Evolutionary conservation across 1,284 basidiomycete genomes (phyloP).

Genomic region (Puccinia triticina): DNA sequence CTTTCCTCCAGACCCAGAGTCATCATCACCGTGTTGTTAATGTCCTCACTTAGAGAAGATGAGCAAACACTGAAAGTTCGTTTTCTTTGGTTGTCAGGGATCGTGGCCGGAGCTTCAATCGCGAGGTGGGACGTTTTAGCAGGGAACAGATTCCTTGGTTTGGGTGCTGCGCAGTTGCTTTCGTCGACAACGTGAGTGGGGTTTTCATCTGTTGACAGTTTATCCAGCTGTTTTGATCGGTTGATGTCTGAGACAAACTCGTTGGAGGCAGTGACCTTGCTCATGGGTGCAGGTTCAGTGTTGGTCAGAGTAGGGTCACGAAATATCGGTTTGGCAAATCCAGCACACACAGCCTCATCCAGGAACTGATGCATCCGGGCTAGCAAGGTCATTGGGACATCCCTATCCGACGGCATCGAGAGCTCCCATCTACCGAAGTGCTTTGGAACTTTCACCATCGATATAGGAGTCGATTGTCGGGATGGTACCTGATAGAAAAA

Average conservation of each 20-base stretch:
- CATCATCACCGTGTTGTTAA: conserved; percentile 25
- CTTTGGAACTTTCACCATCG: conserved; percentile 11
- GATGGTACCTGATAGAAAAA: neutral
- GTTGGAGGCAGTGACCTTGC: neutral
- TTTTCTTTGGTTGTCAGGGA: neutral
- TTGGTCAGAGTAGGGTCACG: neutral
- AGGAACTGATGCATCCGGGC: conserved; percentile 35
- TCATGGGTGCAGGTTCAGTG: neutral
- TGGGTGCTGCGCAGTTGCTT: neutral
- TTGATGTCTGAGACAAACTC: no score
- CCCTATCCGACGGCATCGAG: conserved; percentile 12
- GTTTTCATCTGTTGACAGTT: neutral
- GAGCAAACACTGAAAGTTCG: neutral
- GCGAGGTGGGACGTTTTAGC: neutral
- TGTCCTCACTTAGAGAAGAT: conserved; percentile 14
- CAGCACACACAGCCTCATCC: conserved; percentile 36
- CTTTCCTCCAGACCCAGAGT: conserved; percentile 7
- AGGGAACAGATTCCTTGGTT: neutral
- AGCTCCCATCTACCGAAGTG: conserved; percentile 38
- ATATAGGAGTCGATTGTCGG: conserved; percentile 6
- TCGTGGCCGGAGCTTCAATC: neutral
- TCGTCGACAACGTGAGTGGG: neutral
- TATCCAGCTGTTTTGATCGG: neutral
- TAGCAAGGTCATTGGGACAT: neutral
- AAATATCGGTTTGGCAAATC: conserved; percentile 31